Conservation (phyloP, 1,284 basidiomycete species). For the Xerocomus minutiporus region DNA sequence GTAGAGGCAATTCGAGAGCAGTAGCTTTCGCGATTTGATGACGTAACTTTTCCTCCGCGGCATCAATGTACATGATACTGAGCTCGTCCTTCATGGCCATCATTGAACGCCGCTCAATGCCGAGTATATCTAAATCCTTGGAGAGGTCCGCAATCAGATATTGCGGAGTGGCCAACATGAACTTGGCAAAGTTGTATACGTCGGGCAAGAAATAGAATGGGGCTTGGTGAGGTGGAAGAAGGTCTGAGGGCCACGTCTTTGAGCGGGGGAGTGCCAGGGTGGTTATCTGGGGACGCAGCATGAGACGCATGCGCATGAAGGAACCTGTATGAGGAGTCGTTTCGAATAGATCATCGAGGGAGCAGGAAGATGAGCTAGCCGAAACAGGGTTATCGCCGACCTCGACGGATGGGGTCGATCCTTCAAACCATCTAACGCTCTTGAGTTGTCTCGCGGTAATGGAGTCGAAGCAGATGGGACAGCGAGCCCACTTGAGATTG, state of each 20-base stretch:
- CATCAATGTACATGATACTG: constrained; percentile 75
- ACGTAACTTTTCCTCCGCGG: constrained; percentile 71
- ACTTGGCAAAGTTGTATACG: constrained; percentile 84
- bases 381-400: constrained; percentile 36
- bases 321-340: constrained; percentile 48
- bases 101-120: constrained; percentile 61
- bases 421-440: constrained; percentile 81
- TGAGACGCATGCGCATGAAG: constrained; percentile 78
- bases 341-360: constrained; percentile 22
- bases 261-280: constrained; percentile 94
- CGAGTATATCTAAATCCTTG: constrained; percentile 72
- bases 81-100: constrained; percentile 68
- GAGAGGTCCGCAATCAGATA: constrained; percentile 75
- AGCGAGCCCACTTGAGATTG: constrained; percentile 78
- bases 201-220: constrained; percentile 97
- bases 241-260: constrained; percentile 87
- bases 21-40: constrained; percentile 75
- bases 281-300: constrained; percentile 91
- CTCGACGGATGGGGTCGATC: constrained; percentile 35
- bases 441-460: constrained; percentile 90
- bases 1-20: constrained; percentile 62
- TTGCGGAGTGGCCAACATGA: constrained; percentile 92
- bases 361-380: constrained; percentile 46
- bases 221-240: constrained; percentile 85
- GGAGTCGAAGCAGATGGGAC: constrained; percentile 95